These are phyloP conservation scores for Herpetospermum pedunculosum DNA, from an alignment of 306 rosid genomes.

Conservation along the genomic window DNA sequence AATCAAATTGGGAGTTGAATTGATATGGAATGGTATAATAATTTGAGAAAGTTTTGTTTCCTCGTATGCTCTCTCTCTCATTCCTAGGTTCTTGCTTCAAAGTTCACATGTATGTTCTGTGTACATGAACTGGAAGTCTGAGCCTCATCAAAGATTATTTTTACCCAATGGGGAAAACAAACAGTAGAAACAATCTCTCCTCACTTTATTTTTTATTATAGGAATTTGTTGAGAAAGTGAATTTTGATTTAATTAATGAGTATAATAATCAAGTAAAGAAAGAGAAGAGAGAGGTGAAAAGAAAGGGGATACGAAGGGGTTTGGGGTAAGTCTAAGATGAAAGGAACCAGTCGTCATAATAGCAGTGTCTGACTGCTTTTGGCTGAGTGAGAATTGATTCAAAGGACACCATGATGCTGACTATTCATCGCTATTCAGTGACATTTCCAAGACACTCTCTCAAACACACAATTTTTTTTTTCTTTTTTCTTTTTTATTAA, in stretches of 20 bases:
- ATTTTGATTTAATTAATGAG: neutral
- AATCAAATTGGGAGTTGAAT: neutral
- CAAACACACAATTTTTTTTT: neutral
- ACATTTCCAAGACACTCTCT: slow-evolving; percentile 8
- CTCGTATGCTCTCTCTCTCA: slow-evolving; percentile 1
- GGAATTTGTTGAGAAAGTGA: too few relatives aligned
- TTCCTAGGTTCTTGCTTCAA: neutral
- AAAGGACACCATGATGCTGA: slow-evolving; percentile 80
- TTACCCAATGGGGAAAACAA: neutral
- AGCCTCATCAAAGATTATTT: neutral
- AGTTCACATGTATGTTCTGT: slow-evolving; percentile 9
- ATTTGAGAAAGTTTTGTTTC: too few relatives aligned
- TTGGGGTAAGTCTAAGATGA: slow-evolving; percentile 35
- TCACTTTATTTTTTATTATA: too few relatives aligned
- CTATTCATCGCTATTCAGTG: slow-evolving; percentile 55
- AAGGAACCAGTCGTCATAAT: slow-evolving; percentile 79
- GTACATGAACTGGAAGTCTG: too few relatives aligned
- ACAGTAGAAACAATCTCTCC: too few relatives aligned
- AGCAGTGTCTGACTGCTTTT: slow-evolving; percentile 90
- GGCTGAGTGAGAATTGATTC: slow-evolving; percentile 72
- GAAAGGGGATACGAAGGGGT: neutral
- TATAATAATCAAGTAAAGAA: neutral
- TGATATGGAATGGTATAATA: too few relatives aligned
- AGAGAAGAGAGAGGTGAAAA: neutral
- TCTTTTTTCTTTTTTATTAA: neutral